Conservation (phyloP, 2,329 filamentous ascomycete genomes). For the Pestalotiopsis sp. region DNA sequence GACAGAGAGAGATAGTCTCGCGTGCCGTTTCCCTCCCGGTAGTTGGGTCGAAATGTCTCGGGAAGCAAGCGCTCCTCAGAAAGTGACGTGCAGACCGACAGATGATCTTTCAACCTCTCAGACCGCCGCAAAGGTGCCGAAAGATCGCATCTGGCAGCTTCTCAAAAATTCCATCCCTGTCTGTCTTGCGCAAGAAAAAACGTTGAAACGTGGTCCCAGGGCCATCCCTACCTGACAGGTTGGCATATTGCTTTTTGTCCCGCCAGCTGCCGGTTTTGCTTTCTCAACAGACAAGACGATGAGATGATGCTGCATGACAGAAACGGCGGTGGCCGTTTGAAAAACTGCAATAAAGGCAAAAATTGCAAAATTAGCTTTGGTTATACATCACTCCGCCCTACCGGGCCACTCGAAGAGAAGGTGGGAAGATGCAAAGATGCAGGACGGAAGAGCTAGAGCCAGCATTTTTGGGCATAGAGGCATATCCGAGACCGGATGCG, state of each 20-base stretch:
- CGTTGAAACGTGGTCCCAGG: constrained; percentile 2
- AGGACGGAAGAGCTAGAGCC: not conserved
- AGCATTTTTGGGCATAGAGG: not conserved
- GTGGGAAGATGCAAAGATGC: not conserved
- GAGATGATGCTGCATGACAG: not conserved
- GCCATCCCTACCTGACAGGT: not conserved
- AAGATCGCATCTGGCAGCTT: not conserved
- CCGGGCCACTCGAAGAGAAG: not conserved
- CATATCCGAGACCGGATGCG: not conserved
- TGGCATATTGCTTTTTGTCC: not conserved
- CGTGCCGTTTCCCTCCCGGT: not conserved
- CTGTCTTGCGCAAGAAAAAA: not conserved
- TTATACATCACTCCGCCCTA: not conserved
- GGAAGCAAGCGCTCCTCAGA: not conserved
- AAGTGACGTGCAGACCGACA: not conserved
- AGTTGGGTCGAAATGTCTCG: constrained; percentile 2
- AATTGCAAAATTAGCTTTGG: not conserved
- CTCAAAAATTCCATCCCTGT: not conserved
- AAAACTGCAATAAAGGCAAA: not conserved
- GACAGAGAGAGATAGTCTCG: not conserved
- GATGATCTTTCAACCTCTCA: not conserved
- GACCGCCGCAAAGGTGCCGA: not conserved
- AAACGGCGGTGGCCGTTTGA: not conserved
- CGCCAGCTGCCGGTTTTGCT: not conserved
- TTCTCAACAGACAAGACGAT: not conserved